A percentile compares a stretch with the other conserved stretches of the same genome.
These are phyloP conservation scores for Monascus purpureus DNA, from an alignment of 495 filamentous ascomycete genomes.

Conservation along the genomic window DNA sequence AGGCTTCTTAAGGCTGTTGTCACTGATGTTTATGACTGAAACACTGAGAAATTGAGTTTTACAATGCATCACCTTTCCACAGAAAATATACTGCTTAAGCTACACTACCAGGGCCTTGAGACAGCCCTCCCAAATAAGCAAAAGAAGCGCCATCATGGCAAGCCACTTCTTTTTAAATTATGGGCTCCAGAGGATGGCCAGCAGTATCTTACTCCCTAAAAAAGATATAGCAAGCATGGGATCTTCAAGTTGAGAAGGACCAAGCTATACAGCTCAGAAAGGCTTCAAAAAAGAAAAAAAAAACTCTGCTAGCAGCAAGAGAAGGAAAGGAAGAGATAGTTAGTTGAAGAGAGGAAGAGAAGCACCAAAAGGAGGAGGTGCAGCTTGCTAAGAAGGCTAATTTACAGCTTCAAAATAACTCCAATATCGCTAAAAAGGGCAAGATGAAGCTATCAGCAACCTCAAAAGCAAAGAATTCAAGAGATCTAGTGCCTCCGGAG, in stretches of 20 bases:
- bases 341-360: not conserved
- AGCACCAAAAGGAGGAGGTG: not conserved
- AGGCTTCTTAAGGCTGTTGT: no score
- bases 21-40: not conserved
- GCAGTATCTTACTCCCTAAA: not conserved
- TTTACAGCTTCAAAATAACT: not conserved
- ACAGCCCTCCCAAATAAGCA: not conserved
- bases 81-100: not conserved
- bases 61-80: not conserved
- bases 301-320: no score
- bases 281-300: not conserved
- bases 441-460: not conserved
- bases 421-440: not conserved
- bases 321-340: not conserved
- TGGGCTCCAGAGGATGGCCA: not conserved
- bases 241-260: not conserved
- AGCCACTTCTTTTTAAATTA: not conserved
- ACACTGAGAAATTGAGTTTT: not conserved
- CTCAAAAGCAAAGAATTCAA: no score
- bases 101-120: not conserved
- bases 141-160: not conserved
- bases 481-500: no score
- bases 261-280: not conserved
- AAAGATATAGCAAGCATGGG: not conserved
- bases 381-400: not conserved